These are phyloP conservation scores for Sporothrix mexicana DNA, from an alignment of 2,329 filamentous ascomycete species.

Conservation along the genomic window DNA sequence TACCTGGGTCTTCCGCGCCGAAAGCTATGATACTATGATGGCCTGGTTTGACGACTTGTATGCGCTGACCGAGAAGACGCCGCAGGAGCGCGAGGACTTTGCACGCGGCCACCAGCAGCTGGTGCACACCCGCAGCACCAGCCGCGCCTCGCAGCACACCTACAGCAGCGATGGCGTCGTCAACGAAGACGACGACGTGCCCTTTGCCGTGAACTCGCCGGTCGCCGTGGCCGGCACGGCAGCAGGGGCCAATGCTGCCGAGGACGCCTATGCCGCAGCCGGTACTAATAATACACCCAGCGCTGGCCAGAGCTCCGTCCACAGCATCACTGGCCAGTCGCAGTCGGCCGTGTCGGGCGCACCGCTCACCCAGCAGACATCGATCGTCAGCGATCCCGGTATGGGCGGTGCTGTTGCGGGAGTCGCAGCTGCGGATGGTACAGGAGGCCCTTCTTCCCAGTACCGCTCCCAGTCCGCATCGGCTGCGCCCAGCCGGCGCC, in stretches of 20 bases:
- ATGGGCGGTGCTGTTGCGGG: neutral
- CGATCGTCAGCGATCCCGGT: conserved; percentile 5
- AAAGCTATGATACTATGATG: conserved; percentile 90
- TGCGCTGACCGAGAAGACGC: conserved; percentile 82
- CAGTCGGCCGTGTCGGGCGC: neutral
- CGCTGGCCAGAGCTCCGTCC: too few relatives aligned
- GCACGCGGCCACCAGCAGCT: conserved; percentile 58
- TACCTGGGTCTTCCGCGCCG: conserved; percentile 74
- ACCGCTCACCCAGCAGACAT: neutral
- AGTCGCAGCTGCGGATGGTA: neutral
- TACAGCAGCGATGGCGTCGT: conserved; percentile 77
- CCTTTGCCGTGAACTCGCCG: conserved; percentile 62
- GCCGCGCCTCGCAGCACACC: conserved; percentile 66
- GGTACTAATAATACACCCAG: neutral
- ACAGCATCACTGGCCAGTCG: too few relatives aligned
- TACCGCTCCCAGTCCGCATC: conserved; percentile 50
- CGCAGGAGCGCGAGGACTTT: conserved; percentile 86
- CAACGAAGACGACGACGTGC: conserved; percentile 74
- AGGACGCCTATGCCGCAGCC: neutral
- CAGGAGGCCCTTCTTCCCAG: neutral
- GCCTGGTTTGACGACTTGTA: conserved; percentile 96
- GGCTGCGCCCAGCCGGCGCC: conserved; percentile 61
- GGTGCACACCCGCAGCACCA: conserved; percentile 74
- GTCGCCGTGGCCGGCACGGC: conserved; percentile 44
- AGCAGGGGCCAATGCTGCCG: neutral